Conservation (phyloP, 371 early-diverging fungal species). For the Funneliformis caledonium region DNA sequence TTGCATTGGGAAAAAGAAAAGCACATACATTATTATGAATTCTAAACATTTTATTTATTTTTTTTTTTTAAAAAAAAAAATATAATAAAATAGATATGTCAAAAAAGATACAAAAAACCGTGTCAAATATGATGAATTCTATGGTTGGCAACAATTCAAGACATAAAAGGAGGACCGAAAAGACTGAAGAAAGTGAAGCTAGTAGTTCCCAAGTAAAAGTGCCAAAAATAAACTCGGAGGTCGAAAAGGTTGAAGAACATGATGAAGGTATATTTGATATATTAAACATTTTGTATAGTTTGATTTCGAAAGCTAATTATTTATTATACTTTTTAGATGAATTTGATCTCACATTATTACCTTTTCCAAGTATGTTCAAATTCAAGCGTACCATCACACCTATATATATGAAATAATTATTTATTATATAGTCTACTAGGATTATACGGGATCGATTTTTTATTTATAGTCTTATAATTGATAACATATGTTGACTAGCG, state of each 20-base stretch:
- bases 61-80: not conserved
- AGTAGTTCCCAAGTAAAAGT: not conserved
- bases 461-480: too few relatives aligned
- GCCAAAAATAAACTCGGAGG: not conserved
- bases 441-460: too few relatives aligned
- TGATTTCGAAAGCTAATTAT: not conserved
- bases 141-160: not conserved
- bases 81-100: not conserved
- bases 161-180: not conserved
- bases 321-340: constrained; percentile 16
- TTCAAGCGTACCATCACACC: not conserved
- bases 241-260: not conserved
- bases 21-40: too few relatives aligned
- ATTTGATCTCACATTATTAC: constrained; percentile 41
- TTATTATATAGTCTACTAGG: not conserved
- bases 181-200: not conserved
- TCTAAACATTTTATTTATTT: too few relatives aligned
- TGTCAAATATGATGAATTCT: not conserved
- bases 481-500: too few relatives aligned
- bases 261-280: not conserved
- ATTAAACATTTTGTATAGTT: not conserved
- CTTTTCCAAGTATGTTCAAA: constrained; percentile 36
- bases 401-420: not conserved
- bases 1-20: not conserved
- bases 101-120: not conserved